Evolutionary conservation across 1,139 yeast genomes (phyloP).

Genomic region (Yamadazyma trypodendri): DNA sequence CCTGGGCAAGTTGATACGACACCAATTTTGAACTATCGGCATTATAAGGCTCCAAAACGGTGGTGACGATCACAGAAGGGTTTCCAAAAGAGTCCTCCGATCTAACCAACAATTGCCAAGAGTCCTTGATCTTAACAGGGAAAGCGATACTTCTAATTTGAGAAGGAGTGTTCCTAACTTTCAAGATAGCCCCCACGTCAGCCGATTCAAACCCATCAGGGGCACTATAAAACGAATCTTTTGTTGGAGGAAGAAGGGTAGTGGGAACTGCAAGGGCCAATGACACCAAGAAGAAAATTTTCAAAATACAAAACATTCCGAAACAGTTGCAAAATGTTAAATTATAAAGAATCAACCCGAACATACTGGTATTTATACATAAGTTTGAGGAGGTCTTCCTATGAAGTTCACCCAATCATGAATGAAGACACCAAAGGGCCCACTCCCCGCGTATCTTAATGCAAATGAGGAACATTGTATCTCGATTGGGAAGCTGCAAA

Average conservation of each 20-base stretch:
- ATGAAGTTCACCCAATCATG: too few species aligned
- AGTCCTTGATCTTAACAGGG: conserved; percentile 18
- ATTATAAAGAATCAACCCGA: too few species aligned
- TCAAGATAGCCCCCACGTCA: conserved; percentile 26
- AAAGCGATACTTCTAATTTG: conserved; percentile 16
- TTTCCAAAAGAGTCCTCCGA: conserved; percentile 32
- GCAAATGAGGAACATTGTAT: too few species aligned
- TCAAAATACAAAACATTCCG: too few species aligned
- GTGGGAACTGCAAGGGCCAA: conserved; percentile 11
- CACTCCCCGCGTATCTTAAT: too few species aligned
- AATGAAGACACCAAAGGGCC: too few species aligned
- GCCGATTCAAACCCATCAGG: conserved; percentile 25
- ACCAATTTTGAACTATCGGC: conserved; percentile 28
- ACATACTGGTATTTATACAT: too few species aligned
- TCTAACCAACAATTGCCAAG: conserved; percentile 34
- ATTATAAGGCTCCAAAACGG: conserved; percentile 31
- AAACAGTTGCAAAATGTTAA: too few species aligned
- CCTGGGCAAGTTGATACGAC: conserved; percentile 36
- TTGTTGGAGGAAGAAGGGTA: conserved; percentile 13
- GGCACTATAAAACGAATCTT: conserved; percentile 30
- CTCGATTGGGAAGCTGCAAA: too few species aligned
- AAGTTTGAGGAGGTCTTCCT: too few species aligned
- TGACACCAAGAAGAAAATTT: conserved; percentile 5
- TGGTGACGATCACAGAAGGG: conserved; percentile 30
- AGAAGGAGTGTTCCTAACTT: conserved; percentile 22